Evolutionary conservation across 371 early-diverging fungal species (phyloP), one percentile per base, ranked within the genome.

Genomic region (Syncephalastrum monosporum): DNA sequence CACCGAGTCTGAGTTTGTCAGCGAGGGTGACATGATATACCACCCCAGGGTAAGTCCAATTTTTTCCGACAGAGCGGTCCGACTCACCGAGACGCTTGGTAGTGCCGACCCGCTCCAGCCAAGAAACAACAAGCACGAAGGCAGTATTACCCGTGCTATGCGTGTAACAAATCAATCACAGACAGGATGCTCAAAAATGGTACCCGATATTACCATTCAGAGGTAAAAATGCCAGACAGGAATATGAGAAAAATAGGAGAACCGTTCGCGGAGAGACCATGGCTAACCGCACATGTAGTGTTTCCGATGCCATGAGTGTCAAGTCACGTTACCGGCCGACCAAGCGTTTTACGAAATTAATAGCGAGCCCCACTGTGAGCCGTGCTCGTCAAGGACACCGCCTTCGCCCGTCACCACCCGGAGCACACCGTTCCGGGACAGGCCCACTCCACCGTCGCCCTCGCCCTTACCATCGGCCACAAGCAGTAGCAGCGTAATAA

Each of bases 321-420:
- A 82, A 55, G 66, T 60, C n/a, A 74, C 77, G 0, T 76, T 88
- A 16, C 74, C 74, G 0, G 74, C 78, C 3, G 71, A 81, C 3
- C 77, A 77, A 57, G 80, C 79, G 16, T 88, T 84, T 57, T 84
- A 73, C 50, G 86, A 86, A 43, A 76, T 77, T 8, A 64, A 77
- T 5, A 65, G 72, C 1, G 63, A 64, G 3, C 79, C 82, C 0
- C 81, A 83, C 55, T 88, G 88, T 46, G 84, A 85, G 33, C 33
- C 65, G 13, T 86, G 88, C 49, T 33, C 38, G 38, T 27, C 41
- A 53, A 54, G n/a, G 46, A 54, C 53, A 42, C 38, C 38, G 38
- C 38, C 38, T 0, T 33, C 38, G 0, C 38, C 38, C 6, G 10
- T 33, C 38, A 33, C 12, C 24, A 51, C 24, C 59, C 57, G 59